Percentiles rank a stretch among this genome's conserved stretches.
phyloP scores from a whole-genome alignment of 2,329 filamentous ascomycete species.

The Hysterium pulicare region DNA sequence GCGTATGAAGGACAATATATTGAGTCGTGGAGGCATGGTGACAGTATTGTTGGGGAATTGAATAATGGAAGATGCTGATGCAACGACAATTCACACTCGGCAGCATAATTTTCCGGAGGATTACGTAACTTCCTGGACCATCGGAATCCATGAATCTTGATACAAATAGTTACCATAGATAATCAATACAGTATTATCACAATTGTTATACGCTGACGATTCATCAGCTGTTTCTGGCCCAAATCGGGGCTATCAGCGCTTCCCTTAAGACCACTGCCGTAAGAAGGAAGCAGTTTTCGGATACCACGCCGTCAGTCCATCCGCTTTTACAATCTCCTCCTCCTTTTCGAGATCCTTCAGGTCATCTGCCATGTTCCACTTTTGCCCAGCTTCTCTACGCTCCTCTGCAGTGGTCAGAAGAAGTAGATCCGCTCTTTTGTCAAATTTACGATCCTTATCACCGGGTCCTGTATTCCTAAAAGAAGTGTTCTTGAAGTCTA shows the following conservation, averaged over 20 bases:
- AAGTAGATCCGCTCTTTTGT: not conserved
- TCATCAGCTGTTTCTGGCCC: too few species aligned
- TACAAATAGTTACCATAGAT: too few species aligned
- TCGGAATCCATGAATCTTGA: too few species aligned
- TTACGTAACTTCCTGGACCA: too few species aligned
- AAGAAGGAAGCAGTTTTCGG: not conserved
- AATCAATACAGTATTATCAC: too few species aligned
- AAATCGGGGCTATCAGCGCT: too few species aligned
- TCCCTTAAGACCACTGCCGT: not conserved
- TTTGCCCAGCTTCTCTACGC: not conserved
- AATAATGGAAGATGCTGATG: too few species aligned
- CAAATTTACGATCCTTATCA: not conserved
- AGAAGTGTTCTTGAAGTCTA: not conserved
- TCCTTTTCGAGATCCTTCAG: not conserved
- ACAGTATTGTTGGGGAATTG: too few species aligned
- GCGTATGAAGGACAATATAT: slow-evolving; percentile 26
- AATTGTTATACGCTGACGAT: too few species aligned
- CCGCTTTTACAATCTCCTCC: not conserved
- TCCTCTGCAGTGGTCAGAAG: not conserved
- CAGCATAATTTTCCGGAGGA: too few species aligned
- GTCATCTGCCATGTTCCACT: not conserved
- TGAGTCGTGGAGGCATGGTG: slow-evolving; percentile 39
- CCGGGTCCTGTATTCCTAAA: not conserved
- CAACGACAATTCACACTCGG: too few species aligned
- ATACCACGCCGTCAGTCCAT: not conserved